phyloP scores from a whole-genome alignment of 164 flowering plant species.

The Stephania japonica region DNA sequence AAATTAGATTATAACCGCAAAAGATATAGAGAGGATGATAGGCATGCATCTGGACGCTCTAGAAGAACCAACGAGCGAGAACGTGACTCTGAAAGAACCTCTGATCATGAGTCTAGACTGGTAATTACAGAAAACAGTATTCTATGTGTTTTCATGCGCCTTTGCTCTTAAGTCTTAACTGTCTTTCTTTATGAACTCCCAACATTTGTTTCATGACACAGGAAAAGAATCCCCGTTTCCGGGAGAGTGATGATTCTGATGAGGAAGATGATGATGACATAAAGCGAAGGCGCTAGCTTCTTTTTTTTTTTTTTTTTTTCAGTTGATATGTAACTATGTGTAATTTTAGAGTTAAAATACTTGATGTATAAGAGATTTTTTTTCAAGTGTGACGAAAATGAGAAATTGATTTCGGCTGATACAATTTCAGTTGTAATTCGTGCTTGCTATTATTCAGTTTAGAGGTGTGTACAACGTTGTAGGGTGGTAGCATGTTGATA shows the following conservation, averaged over 20 bases:
- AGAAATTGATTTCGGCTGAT: too few relatives aligned
- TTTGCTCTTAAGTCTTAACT: neutral
- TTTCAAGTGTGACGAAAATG: too few relatives aligned
- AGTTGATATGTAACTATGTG: too few relatives aligned
- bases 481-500: too few relatives aligned
- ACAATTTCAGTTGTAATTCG: too few relatives aligned
- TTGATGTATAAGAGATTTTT: too few relatives aligned
- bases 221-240: constrained; percentile 98
- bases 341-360: too few relatives aligned
- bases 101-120: constrained; percentile 83
- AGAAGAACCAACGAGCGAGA: constrained; percentile 45
- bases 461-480: too few relatives aligned
- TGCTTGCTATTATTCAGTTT: too few relatives aligned
- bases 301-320: too few relatives aligned
- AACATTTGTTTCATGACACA: constrained; percentile 21
- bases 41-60: constrained; percentile 45
- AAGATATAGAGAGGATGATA: constrained; percentile 80
- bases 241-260: constrained; percentile 96
- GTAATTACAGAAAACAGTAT: constrained; percentile 26
- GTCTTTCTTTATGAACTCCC: neutral
- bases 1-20: constrained; percentile 63
- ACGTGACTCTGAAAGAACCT: constrained; percentile 46
- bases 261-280: constrained; percentile 84
- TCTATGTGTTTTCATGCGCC: neutral
- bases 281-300: constrained; percentile 29